Base-by-base conservation (phyloP, 768 basidiomycete genomes). In the Boletus huronensis region DNA sequence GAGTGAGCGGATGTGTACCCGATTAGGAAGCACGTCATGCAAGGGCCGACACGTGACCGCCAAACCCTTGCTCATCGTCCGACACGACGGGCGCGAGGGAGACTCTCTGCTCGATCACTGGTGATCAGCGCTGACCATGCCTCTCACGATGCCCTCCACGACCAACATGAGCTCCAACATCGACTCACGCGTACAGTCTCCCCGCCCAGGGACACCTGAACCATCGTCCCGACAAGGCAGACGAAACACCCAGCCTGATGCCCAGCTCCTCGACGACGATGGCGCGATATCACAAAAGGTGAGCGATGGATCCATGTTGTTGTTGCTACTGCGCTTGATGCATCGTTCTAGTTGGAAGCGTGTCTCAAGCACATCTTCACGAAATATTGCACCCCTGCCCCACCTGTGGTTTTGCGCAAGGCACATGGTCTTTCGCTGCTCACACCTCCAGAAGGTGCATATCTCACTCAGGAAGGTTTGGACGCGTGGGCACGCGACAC, bases 401-500 rank as follows among this genome's bases (percentile, higher is more conserved):
- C 59, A 26, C 70, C 63, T 23, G 40, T 40, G 35, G 48, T 47
- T 42, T 57, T 51, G 40, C 46, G 17, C 55, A 69, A 64, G 49
- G 59, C 66, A 32, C 53, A 59, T 6, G 60, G 58, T 9, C 64
- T 56, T 29, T 61, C 63, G 23, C 61, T 85, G 35, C 74, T 80
- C 17, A 68, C 66, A 8, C 82, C 85, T 7, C 71, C 74, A 14
- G 71, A 76, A 5, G 74, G 78, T 59, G 83, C 89, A 41, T 85
- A 74, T 67, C 73, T 90, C 17, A 74, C 80, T 7, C 69, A 77
- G 1, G 74, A 82, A 53, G 88, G 82, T 8, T 70, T 92, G 48
- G 89, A 91, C 67, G 75, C 76, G 40, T 93, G 87, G 85, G 88
- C 90, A 13, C 72, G 71, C 25, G 90, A 89, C 53, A 93, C 90